Conservation (phyloP, 2,329 filamentous ascomycete species). For the Penicillium concentricum region DNA sequence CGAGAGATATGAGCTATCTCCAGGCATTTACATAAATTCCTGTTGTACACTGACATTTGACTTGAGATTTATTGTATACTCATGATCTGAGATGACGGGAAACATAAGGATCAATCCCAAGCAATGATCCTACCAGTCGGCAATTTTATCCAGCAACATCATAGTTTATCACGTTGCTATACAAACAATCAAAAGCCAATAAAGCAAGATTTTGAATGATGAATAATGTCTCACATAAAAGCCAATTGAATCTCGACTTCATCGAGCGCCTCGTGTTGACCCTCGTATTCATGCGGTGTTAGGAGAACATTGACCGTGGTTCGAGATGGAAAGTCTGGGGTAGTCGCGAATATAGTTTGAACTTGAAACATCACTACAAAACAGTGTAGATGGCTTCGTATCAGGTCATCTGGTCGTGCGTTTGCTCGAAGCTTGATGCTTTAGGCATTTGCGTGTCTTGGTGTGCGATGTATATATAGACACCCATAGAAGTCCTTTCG, state of each 20-base stretch:
- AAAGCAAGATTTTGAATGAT: not conserved
- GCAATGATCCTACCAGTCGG: not conserved
- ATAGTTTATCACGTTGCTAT: not conserved
- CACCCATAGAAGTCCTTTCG: not conserved
- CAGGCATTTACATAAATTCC: too few relatives aligned
- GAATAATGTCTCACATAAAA: constrained; percentile 11
- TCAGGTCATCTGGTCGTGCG: constrained; percentile 2
- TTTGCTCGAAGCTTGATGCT: not conserved
- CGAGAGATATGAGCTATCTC: too few relatives aligned
- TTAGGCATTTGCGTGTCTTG: not conserved
- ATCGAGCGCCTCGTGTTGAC: not conserved
- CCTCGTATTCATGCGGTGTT: constrained; percentile 12
- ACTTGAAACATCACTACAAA: not conserved
- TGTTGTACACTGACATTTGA: too few relatives aligned
- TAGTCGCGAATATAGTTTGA: not conserved
- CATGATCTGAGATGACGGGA: not conserved
- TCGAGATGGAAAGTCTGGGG: not conserved
- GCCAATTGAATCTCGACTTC: constrained; percentile 3
- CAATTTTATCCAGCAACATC: not conserved
- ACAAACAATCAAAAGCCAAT: not conserved
- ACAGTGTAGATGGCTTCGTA: not conserved
- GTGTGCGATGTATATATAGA: not conserved
- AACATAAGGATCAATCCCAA: not conserved
- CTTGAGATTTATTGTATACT: not conserved
- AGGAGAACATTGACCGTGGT: not conserved